These are phyloP conservation scores for Apodospora peruviana DNA, from an alignment of 495 filamentous ascomycete species.

Conservation along the genomic window DNA sequence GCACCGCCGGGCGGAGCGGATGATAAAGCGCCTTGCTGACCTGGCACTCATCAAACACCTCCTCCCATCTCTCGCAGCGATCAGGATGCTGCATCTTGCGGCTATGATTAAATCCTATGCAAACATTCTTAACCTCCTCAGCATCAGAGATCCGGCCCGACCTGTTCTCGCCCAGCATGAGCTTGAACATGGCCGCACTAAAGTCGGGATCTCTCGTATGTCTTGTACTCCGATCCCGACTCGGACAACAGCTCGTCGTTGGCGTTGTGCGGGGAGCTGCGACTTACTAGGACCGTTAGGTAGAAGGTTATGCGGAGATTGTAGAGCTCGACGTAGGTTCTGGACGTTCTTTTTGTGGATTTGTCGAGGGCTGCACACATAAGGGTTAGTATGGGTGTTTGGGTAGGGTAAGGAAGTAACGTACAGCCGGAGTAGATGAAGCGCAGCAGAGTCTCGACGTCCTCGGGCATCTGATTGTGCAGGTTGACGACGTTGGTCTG, in stretches of 20 bases:
- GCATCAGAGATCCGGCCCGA: constrained; percentile 1
- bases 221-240: not conserved
- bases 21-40: constrained; percentile 11
- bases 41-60: constrained; percentile 6
- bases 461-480: not conserved
- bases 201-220: constrained; percentile 8
- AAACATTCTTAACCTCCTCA: not conserved
- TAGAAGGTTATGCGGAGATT: constrained; percentile 9
- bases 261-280: not conserved
- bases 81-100: constrained; percentile 17
- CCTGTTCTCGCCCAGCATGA: constrained; percentile 2
- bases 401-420: not conserved
- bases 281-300: not conserved
- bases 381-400: not conserved
- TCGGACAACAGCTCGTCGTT: not conserved
- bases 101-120: constrained; percentile 2
- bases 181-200: constrained; percentile 6
- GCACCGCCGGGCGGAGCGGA: constrained; percentile 7
- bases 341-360: constrained; percentile 1
- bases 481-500: constrained; percentile 5
- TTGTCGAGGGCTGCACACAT: too few species aligned
- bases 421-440: constrained; percentile 15
- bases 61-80: constrained; percentile 13
- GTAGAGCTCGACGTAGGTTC: constrained; percentile 9
- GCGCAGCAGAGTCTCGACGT: constrained; percentile 2